These are phyloP conservation scores for Rhizopogon roseolus DNA, from an alignment of 768 basidiomycete genomes.

Conservation along the genomic window DNA sequence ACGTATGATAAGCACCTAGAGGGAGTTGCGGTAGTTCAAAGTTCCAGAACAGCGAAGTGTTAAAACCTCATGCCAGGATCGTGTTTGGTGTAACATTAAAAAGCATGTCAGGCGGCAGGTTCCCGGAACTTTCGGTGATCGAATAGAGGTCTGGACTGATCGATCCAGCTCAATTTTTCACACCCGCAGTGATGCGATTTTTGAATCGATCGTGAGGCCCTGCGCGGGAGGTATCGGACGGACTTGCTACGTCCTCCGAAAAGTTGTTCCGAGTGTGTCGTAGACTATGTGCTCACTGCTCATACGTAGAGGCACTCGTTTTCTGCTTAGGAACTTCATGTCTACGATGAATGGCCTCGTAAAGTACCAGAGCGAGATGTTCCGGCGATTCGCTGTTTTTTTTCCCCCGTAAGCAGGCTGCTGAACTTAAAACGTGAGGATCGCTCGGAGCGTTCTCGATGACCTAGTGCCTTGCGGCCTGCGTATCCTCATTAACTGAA, in stretches of 20 bases:
- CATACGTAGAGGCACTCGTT: neutral
- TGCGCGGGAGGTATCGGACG: neutral
- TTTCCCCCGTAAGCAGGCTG: too few relatives aligned
- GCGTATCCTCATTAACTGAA: too few relatives aligned
- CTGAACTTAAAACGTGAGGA: too few relatives aligned
- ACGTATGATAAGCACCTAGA: neutral
- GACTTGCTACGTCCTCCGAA: neutral
- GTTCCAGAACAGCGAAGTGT: neutral
- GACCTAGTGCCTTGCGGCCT: too few relatives aligned
- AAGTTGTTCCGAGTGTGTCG: neutral
- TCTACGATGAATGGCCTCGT: too few relatives aligned
- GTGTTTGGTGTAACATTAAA: neutral
- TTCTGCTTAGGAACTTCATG: too few relatives aligned
- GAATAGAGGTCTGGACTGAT: neutral
- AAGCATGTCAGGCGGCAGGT: neutral
- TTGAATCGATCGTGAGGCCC: neutral
- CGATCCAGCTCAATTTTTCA: neutral
- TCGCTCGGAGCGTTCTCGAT: too few relatives aligned
- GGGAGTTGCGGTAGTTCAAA: neutral
- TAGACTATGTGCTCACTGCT: too few relatives aligned
- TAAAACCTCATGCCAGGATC: neutral
- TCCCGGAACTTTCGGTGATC: neutral
- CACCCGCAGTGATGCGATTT: neutral
- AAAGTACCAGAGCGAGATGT: too few relatives aligned
- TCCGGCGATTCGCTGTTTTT: too few relatives aligned